phyloP scores from a whole-genome alignment of 371 early-diverging fungal species.

The Apophysomyces elegans region DNA sequence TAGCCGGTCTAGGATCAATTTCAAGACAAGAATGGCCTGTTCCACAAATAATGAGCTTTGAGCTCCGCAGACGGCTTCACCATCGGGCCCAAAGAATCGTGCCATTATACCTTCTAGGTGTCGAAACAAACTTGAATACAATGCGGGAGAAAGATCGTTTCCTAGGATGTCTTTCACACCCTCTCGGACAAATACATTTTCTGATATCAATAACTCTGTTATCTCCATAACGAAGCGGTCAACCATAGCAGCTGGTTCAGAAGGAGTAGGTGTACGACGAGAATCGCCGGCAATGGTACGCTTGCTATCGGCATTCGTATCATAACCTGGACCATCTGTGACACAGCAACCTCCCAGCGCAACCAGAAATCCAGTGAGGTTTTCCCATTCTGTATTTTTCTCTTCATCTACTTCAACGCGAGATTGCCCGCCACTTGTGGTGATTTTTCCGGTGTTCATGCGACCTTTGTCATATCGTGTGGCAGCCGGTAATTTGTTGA shows the following conservation, averaged over 20 bases:
- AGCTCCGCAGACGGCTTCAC: constrained; percentile 70
- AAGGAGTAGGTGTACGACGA: constrained; percentile 31
- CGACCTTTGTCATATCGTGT: constrained; percentile 6
- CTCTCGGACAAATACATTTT: constrained; percentile 85
- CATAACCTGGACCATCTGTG: constrained; percentile 21
- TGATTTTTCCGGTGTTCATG: constrained; percentile 13
- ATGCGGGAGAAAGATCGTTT: constrained; percentile 72
- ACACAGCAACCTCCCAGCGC: constrained; percentile 82
- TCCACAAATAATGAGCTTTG: constrained; percentile 85
- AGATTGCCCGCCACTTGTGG: constrained; percentile 3
- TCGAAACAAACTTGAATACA: constrained; percentile 79
- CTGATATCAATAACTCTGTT: constrained; percentile 79
- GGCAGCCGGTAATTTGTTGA: background rate
- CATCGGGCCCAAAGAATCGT: constrained; percentile 67
- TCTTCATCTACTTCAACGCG: constrained; percentile 43
- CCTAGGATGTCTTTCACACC: constrained; percentile 86
- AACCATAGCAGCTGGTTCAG: constrained; percentile 43
- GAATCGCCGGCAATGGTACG: constrained; percentile 3
- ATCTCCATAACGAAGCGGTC: constrained; percentile 82
- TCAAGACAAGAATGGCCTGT: constrained; percentile 82
- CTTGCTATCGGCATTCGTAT: constrained; percentile 22
- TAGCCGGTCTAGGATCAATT: constrained; percentile 79
- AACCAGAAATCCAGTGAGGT: constrained; percentile 87
- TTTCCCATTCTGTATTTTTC: constrained; percentile 68
- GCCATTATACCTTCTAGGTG: constrained; percentile 71